Evolutionary conservation across 495 filamentous ascomycete genomes (phyloP).

Genomic region (Aspergillus biplanus): DNA sequence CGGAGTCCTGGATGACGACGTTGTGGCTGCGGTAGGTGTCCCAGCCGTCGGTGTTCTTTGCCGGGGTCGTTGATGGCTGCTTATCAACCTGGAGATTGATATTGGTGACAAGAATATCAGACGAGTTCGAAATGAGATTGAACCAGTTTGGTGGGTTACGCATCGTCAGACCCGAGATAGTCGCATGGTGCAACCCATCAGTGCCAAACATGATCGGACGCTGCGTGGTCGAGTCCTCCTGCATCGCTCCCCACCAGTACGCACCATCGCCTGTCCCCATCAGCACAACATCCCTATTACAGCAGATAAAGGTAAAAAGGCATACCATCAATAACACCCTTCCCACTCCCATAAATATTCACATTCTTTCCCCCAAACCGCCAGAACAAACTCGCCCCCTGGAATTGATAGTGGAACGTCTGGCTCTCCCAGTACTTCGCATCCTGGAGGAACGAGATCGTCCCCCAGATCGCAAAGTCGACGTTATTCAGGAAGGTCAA

Average conservation of each 20-base stretch:
- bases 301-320: too few species aligned
- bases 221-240: background rate
- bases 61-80: background rate
- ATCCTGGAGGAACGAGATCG: conserved; percentile 5
- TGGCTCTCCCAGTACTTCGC: conserved; percentile 5
- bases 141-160: conserved; percentile 10
- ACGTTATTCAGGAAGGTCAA: conserved; percentile 15
- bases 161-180: conserved; percentile 10
- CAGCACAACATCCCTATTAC: background rate
- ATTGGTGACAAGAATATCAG: conserved; percentile 7
- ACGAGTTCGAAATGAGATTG: conserved; percentile 13
- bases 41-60: conserved; percentile 18
- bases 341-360: conserved; percentile 13
- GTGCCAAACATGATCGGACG: conserved; percentile 11
- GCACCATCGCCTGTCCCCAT: background rate
- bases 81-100: conserved; percentile 8
- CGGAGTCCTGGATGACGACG: conserved; percentile 15
- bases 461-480: conserved; percentile 15
- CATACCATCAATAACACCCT: conserved; percentile 11
- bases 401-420: conserved; percentile 10
- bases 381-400: conserved; percentile 2
- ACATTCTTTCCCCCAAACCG: conserved; percentile 12
- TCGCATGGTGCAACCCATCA: conserved; percentile 9
- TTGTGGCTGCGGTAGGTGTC: conserved; percentile 15
- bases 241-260: conserved; percentile 9